phyloP scores from a whole-genome alignment of 441 rosid species.

The Erodium texanum region DNA sequence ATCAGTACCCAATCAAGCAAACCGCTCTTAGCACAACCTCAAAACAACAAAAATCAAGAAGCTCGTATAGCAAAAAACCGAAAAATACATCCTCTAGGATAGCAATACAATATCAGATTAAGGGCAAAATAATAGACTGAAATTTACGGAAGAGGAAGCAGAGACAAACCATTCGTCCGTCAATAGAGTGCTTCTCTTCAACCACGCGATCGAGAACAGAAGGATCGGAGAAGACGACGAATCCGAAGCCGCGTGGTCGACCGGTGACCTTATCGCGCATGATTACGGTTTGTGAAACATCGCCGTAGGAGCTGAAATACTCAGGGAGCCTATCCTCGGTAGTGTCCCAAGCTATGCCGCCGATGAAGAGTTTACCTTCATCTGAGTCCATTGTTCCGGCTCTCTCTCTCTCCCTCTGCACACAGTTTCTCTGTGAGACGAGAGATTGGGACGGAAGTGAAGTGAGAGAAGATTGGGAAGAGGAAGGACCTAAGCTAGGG shows the following conservation, averaged over 20 bases:
- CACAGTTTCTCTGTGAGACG: not conserved
- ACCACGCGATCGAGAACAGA: conserved; percentile 26
- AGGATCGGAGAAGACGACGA: conserved; percentile 33
- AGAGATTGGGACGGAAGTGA: not conserved
- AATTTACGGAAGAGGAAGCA: not conserved
- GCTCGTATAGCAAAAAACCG: not conserved
- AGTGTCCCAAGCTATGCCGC: conserved; percentile 37
- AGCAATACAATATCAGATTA: not conserved
- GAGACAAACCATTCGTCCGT: conserved; percentile 25
- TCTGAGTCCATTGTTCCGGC: conserved; percentile 25
- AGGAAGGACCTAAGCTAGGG: not conserved
- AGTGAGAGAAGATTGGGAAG: not conserved
- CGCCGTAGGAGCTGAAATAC: conserved; percentile 28
- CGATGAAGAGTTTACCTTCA: conserved; percentile 33
- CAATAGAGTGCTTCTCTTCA: conserved; percentile 30
- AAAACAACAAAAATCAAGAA: not conserved
- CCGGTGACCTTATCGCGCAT: conserved; percentile 32
- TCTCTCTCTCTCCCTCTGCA: not conserved
- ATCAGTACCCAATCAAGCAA: not conserved
- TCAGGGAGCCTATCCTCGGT: conserved; percentile 27
- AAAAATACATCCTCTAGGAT: not conserved
- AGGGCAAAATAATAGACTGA: not conserved
- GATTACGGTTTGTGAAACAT: conserved; percentile 25
- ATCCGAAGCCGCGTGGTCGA: conserved; percentile 32
- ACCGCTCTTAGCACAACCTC: not conserved